These are phyloP conservation scores for Aspergillaceae sp. DNA, from an alignment of 2,329 filamentous ascomycete genomes.

Conservation along the genomic window DNA sequence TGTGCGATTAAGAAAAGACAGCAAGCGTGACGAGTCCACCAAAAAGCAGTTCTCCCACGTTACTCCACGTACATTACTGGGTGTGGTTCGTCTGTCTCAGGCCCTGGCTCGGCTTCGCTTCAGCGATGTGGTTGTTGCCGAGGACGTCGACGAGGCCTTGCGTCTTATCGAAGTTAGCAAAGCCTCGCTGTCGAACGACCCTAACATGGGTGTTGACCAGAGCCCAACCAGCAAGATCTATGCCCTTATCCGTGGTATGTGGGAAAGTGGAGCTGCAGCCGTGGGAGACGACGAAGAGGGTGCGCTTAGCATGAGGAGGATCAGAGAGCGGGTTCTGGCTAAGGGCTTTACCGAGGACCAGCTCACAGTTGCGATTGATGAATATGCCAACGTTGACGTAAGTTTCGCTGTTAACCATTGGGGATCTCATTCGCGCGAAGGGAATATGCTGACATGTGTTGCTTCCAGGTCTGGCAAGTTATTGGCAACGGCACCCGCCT, in stretches of 20 bases:
- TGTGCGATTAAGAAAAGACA: slow-evolving; percentile 83
- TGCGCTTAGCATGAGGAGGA: slow-evolving; percentile 78
- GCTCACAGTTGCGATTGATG: slow-evolving; percentile 74
- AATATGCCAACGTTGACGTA: slow-evolving; percentile 83
- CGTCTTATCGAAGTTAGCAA: slow-evolving; percentile 89
- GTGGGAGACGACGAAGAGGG: slow-evolving; percentile 65
- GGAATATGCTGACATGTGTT: slow-evolving; percentile 29
- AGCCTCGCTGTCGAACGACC: slow-evolving; percentile 72
- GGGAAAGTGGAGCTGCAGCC: slow-evolving; percentile 70
- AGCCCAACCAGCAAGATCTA: slow-evolving; percentile 88
- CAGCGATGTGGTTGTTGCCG: slow-evolving; percentile 70
- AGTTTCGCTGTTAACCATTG: slow-evolving; percentile 39
- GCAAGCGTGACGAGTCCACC: slow-evolving; percentile 81
- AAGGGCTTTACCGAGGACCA: slow-evolving; percentile 97
- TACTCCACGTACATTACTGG: slow-evolving; percentile 84
- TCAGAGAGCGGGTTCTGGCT: slow-evolving; percentile 83
- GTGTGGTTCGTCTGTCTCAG: slow-evolving; percentile 85
- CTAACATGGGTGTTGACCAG: slow-evolving; percentile 54
- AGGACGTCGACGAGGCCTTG: slow-evolving; percentile 92
- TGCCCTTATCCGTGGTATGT: slow-evolving; percentile 81
- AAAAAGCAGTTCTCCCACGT: slow-evolving; percentile 93
- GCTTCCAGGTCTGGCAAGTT: slow-evolving; percentile 65
- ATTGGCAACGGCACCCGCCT: slow-evolving; percentile 61
- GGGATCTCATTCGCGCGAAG: too few species aligned
- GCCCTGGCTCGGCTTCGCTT: slow-evolving; percentile 89